phyloP scores from a whole-genome alignment of 2,329 filamentous ascomycete species.

The Chrysoporthe cubensis region DNA sequence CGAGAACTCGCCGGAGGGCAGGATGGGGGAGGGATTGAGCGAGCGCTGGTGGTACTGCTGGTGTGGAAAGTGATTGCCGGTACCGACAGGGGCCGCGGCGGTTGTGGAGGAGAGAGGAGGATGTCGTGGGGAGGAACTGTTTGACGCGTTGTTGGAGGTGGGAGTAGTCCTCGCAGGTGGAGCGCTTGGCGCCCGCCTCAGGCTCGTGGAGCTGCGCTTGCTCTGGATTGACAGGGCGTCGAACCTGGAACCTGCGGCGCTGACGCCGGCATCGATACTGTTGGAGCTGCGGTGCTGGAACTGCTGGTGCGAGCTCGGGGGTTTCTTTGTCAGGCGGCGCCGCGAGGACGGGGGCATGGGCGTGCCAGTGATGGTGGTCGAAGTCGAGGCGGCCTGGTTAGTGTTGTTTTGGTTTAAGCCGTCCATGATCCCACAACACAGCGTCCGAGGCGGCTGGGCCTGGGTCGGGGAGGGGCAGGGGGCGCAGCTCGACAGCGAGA shows the following conservation, averaged over 20 bases:
- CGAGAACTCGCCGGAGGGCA: slow-evolving; percentile 51
- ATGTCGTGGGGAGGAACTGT: slow-evolving; percentile 53
- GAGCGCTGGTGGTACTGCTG: slow-evolving; percentile 35
- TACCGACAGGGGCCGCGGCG: not conserved
- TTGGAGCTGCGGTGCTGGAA: slow-evolving; percentile 51
- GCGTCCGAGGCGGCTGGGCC: slow-evolving; percentile 22
- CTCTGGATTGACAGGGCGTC: slow-evolving; percentile 63
- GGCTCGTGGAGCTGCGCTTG: slow-evolving; percentile 66
- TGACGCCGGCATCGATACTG: slow-evolving; percentile 47
- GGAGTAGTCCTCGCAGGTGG: slow-evolving; percentile 53
- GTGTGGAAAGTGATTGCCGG: not conserved
- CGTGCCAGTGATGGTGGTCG: slow-evolving; percentile 27
- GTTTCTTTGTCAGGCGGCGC: slow-evolving; percentile 67
- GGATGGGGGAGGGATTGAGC: slow-evolving; percentile 51
- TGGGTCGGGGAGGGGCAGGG: slow-evolving; percentile 6
- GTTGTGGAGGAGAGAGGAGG: slow-evolving; percentile 40
- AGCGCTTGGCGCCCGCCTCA: slow-evolving; percentile 64
- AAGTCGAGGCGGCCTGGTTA: slow-evolving; percentile 27
- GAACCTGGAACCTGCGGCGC: slow-evolving; percentile 44
- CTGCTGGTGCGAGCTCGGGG: slow-evolving; percentile 51
- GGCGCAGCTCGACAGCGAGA: slow-evolving; percentile 1
- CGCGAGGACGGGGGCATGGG: slow-evolving; percentile 56
- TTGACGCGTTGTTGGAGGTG: slow-evolving; percentile 53
- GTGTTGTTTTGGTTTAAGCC: slow-evolving; percentile 42
- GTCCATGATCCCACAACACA: slow-evolving; percentile 49